Conservation (phyloP, 495 filamentous ascomycete species). For the Annulohypoxylon bovei region DNA sequence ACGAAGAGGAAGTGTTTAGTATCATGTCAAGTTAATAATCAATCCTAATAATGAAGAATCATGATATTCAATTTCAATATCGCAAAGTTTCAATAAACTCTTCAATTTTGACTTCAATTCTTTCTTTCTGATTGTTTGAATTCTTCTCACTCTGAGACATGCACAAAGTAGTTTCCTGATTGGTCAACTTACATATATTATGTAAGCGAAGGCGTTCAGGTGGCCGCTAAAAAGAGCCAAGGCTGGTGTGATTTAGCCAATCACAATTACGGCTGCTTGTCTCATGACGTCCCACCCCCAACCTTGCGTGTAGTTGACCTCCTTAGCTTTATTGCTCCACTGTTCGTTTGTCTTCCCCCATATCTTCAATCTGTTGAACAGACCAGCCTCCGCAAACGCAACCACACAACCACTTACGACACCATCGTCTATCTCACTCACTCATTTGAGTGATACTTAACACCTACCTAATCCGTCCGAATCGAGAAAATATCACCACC, state of each 20-base stretch:
- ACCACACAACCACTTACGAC: slow-evolving; percentile 8
- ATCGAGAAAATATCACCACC: not conserved
- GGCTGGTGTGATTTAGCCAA: slow-evolving; percentile 36
- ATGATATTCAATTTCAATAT: slow-evolving; percentile 2
- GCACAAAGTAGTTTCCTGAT: not conserved
- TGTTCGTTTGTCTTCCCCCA: slow-evolving; percentile 18
- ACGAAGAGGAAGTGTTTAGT: slow-evolving; percentile 16
- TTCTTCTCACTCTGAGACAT: not conserved
- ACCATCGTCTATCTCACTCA: not conserved
- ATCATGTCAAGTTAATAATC: slow-evolving; percentile 18
- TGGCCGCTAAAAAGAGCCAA: slow-evolving; percentile 32
- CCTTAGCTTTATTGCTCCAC: slow-evolving; percentile 29
- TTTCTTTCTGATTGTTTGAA: not conserved
- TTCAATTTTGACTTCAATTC: not conserved
- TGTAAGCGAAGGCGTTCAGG: slow-evolving; percentile 14
- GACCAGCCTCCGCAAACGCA: slow-evolving; percentile 7
- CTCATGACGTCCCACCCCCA: slow-evolving; percentile 45
- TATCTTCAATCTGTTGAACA: slow-evolving; percentile 37
- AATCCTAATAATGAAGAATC: slow-evolving; percentile 24
- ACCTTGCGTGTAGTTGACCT: slow-evolving; percentile 28
- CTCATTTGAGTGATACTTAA: not conserved
- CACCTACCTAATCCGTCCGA: slow-evolving; percentile 5
- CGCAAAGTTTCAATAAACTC: not conserved
- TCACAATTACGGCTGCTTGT: slow-evolving; percentile 21
- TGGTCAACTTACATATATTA: slow-evolving; percentile 6